A percentile compares a stretch with the other conserved stretches of the same genome.
These are phyloP conservation scores for Candida sphagnicola DNA, from an alignment of 805 yeast species.

Conservation along the genomic window DNA sequence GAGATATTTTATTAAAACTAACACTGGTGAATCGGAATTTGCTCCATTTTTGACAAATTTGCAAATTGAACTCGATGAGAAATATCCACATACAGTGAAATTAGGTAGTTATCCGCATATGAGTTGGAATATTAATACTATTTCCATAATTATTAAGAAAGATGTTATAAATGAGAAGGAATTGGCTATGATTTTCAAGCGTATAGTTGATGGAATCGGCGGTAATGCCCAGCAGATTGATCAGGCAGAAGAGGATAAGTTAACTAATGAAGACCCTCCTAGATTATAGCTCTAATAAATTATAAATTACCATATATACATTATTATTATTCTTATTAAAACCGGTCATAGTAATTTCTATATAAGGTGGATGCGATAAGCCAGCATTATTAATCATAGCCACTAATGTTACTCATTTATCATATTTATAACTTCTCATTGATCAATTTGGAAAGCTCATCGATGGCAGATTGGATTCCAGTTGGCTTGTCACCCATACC, in stretches of 20 bases:
- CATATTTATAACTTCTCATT: constrained; percentile 47
- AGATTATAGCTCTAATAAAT: not conserved
- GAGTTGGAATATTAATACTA: constrained; percentile 58
- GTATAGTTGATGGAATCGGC: constrained; percentile 41
- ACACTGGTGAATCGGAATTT: constrained; percentile 57
- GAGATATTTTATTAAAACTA: constrained; percentile 61
- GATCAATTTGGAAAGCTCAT: constrained; percentile 59
- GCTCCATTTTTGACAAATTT: constrained; percentile 58
- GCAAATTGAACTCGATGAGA: constrained; percentile 38
- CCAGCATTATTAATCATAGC: too few species aligned
- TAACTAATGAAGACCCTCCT: constrained; percentile 25
- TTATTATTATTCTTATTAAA: too few species aligned
- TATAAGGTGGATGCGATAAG: too few species aligned
- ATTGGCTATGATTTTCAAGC: constrained; percentile 43
- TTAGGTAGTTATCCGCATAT: constrained; percentile 86
- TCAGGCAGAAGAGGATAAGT: constrained; percentile 51
- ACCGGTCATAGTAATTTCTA: too few species aligned
- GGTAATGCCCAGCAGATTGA: constrained; percentile 55
- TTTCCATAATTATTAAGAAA: constrained; percentile 66
- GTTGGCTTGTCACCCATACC: constrained; percentile 89
- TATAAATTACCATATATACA: too few species aligned
- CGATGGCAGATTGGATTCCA: constrained; percentile 70
- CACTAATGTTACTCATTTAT: too few species aligned
- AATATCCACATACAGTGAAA: constrained; percentile 43
- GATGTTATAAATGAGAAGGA: constrained; percentile 21